Conservation (phyloP, 1,284 basidiomycete genomes). For the Tremellales sp. region DNA sequence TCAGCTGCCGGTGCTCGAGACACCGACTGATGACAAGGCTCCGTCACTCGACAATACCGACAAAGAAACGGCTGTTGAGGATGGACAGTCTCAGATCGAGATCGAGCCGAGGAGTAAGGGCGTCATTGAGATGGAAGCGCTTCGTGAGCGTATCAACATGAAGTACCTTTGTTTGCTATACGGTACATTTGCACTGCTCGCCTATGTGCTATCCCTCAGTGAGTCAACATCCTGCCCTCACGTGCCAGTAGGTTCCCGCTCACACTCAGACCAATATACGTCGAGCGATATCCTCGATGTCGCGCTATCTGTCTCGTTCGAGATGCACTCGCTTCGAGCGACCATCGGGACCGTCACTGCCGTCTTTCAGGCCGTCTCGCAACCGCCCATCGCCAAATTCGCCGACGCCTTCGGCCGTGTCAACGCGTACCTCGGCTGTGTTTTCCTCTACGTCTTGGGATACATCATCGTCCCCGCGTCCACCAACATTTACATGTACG, state of each 20-base stretch:
- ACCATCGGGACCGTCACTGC: conserved; percentile 37
- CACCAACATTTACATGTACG: conserved; percentile 29
- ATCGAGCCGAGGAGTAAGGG: conserved; percentile 29
- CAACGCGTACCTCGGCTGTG: conserved; percentile 37
- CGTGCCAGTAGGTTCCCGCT: not conserved
- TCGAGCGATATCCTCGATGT: conserved; percentile 28
- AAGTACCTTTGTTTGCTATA: conserved; percentile 32
- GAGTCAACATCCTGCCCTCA: conserved; percentile 9
- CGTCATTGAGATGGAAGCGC: conserved; percentile 39
- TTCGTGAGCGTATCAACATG: conserved; percentile 23
- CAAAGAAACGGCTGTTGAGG: not conserved
- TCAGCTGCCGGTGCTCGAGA: not conserved
- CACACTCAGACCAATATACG: conserved; percentile 28
- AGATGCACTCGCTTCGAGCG: conserved; percentile 35
- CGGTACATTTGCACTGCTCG: conserved; percentile 33
- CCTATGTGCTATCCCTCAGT: conserved; percentile 42
- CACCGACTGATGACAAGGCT: not conserved
- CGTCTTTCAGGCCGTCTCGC: conserved; percentile 41
- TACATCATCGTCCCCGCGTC: conserved; percentile 40
- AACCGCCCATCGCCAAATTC: conserved; percentile 46
- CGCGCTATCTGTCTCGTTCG: conserved; percentile 36
- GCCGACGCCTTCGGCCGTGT: conserved; percentile 42
- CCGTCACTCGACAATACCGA: conserved; percentile 5
- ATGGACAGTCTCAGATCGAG: not conserved
- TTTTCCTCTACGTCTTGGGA: conserved; percentile 40